Base-by-base conservation (phyloP, 2,329 filamentous ascomycete species). In the Periconia macrospinosa region DNA sequence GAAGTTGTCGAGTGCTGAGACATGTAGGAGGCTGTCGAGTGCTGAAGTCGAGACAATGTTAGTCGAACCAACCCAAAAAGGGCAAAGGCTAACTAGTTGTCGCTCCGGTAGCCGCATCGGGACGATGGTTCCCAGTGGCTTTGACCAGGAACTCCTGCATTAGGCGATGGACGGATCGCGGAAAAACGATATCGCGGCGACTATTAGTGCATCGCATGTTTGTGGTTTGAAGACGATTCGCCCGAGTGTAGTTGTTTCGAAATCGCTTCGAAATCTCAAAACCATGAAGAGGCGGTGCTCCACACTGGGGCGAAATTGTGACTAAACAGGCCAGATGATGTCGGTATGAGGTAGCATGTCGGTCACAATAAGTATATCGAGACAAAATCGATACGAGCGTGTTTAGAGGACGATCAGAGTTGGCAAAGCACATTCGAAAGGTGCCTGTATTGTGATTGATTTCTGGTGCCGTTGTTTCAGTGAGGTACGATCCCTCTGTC, bases 121-220 rank as follows among this genome's bases (percentile, higher is more conserved):
- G 57, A 57, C 41, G 60, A 65, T 63, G 59, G 45, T 58, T 56
- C 66, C 57, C 61, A 65, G 54, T 47, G 35, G 47, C 30, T 49
- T 48, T 35, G 50, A 35, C 43, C 35, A 47, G 54, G 53, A 46
- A 43, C 43, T 44, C 50, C 55, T 58, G 49, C 13, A 48, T 52
- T 44, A n/a, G 40, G 43, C 14, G 50, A 35, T 45, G 48, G 47
- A 46, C 49, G 48, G 46, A 40, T 20, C 30, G 44, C 58, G 62
- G 62, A 63, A 56, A 52, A 66, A 59, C 50, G 41, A 59, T 55
- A 52, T 58, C 50, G 62, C 60, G 55, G 40, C 43, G 9, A 17
- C 23, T 15, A 52, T 40, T 43, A 18, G 40, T 42, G 62, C 67
- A 70, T 71, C 64, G 59, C 61, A 27, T 54, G 67, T 71, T 69